Base-by-base conservation (phyloP, 2,329 filamentous ascomycete genomes). In the Ophiostoma ulmi region DNA sequence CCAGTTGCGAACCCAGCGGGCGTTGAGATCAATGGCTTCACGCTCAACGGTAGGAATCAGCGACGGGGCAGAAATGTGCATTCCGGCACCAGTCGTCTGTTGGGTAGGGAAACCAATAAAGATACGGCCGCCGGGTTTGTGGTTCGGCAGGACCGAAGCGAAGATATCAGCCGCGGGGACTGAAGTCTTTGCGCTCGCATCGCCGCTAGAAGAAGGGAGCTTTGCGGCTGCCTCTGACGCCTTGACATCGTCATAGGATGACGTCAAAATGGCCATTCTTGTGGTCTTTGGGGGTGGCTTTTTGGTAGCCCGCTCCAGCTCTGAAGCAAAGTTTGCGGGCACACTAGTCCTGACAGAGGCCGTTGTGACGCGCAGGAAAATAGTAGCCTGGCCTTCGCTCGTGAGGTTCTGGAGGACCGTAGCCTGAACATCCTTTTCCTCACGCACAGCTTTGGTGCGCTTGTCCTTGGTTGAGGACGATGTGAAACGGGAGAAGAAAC, bases 101-200 rank as follows among this genome's bases (percentile, higher is more conserved):
- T 94, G 94, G 1, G 95, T 99, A 3, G 95, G 94, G 77, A 99
- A 99, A 0, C 95, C 95, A 76, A 99, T 99, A 77, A 98, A 99
- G 70, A 99, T 91, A 69, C 92, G 90, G 7, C 95, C 95, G 10
- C 88, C 87, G 0, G 87, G 86, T 75, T 92, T 91, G 78, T 93
- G 96, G 71, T 87, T 93, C 2, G 95, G 95, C 5, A 98, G 81
- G 0, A 99, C 94, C 1, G 94, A 95, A 1, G 91, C 87, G 78
- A 99, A 97, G 8, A 99, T 89, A 77, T 97, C 92, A 0, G 86
- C 85, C 2, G 87, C n/a, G 1, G 67, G 71, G 3, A 70, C 63
- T n/a, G 66, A 44, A 85, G 72, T 11, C 85, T 82, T 13, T 86
- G 77, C 3, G 83, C 80, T 11, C 85, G 77, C 4, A 83, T 80